A percentile compares a stretch with the other conserved stretches of the same genome.
These are phyloP conservation scores for Ophiostoma sp. DNA, from an alignment of 2,329 filamentous ascomycete genomes.

Conservation along the genomic window DNA sequence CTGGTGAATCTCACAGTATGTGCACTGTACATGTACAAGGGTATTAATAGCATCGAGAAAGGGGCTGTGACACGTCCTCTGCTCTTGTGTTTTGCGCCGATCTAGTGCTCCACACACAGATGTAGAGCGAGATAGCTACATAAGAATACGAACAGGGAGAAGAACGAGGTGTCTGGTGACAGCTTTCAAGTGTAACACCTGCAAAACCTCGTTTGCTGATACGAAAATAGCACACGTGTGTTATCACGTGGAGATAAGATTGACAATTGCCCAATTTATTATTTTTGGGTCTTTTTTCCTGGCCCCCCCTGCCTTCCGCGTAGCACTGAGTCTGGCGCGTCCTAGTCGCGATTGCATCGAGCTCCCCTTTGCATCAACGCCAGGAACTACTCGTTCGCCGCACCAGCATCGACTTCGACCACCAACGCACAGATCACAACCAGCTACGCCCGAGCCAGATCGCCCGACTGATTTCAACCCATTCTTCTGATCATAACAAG, in stretches of 20 bases:
- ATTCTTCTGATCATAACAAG: background rate
- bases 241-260: background rate
- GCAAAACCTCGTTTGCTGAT: background rate
- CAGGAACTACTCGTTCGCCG: background rate
- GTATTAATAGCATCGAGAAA: constrained; percentile 5
- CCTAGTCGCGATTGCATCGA: constrained; percentile 14
- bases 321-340: constrained; percentile 12
- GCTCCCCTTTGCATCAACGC: constrained; percentile 10
- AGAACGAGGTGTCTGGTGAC: background rate
- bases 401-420: background rate
- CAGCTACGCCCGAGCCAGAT: background rate
- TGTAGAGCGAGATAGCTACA: background rate
- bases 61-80: constrained; percentile 8
- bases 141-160: constrained; percentile 5
- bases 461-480: background rate
- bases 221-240: background rate
- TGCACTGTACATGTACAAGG: background rate
- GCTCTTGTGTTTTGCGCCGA: background rate
- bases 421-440: background rate
- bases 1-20: background rate
- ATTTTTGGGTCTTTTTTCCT: background rate
- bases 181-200: background rate
- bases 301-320: background rate
- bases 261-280: background rate
- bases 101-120: constrained; percentile 10